Evolutionary conservation across 208 protist genomes (phyloP).

Genomic region (Wallacemonas rigidus): DNA sequence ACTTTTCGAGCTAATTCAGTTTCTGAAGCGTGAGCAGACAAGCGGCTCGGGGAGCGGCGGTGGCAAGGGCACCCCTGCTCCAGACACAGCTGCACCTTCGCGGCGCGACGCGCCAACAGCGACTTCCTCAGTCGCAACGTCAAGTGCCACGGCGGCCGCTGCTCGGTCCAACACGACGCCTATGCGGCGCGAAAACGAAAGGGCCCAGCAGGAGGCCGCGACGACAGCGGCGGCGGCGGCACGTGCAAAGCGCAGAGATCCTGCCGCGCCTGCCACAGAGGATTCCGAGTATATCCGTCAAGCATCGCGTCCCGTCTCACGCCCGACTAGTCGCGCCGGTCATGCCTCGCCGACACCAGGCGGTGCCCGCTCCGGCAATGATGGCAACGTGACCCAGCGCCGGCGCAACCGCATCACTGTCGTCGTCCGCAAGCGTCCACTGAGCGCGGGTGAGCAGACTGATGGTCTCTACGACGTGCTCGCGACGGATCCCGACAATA

Average conservation of each 20-base stretch:
- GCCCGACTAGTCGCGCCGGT: slow-evolving; percentile 63
- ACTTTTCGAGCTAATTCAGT: slow-evolving; percentile 93
- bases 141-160: not conserved
- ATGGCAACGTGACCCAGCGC: slow-evolving; percentile 30
- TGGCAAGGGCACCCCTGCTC: slow-evolving; percentile 17
- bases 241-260: slow-evolving; percentile 53
- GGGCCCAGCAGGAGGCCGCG: slow-evolving; percentile 38
- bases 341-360: slow-evolving; percentile 53
- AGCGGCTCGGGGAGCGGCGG: slow-evolving; percentile 7
- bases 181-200: slow-evolving; percentile 15
- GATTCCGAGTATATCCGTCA: slow-evolving; percentile 23
- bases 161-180: slow-evolving; percentile 15
- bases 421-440: slow-evolving; percentile 90
- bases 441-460: slow-evolving; percentile 74
- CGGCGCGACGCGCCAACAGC: not conserved
- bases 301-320: slow-evolving; percentile 49
- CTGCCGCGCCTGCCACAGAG: slow-evolving; percentile 34
- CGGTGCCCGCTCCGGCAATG: slow-evolving; percentile 27
- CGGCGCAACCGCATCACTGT: slow-evolving; percentile 86
- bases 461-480: slow-evolving; percentile 90
- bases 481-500: slow-evolving; percentile 84
- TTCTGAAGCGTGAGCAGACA: slow-evolving; percentile 79
- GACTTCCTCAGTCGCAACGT: not conserved
- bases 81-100: slow-evolving; percentile 14
- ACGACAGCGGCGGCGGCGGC: slow-evolving; percentile 23